Evolutionary conservation across 352 stramenopile species (phyloP).

Genomic region (Nothophytophthora sp.): DNA sequence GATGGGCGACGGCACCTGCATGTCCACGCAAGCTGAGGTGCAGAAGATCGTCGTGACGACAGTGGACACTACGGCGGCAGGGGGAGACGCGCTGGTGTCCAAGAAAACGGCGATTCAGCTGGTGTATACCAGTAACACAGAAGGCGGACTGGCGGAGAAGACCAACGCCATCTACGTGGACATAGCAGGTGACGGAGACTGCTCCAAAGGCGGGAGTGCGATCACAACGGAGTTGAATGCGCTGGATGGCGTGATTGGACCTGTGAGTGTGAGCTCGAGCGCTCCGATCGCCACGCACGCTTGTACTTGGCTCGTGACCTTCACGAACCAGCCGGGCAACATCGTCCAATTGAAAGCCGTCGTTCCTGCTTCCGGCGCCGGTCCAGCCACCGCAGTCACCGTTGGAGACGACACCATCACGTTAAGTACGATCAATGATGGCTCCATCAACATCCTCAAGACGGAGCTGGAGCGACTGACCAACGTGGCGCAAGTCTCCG

Average conservation of each 20-base stretch:
- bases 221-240: constrained; percentile 59
- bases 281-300: constrained; percentile 48
- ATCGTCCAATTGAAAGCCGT: constrained; percentile 75
- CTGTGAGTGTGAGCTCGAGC: constrained; percentile 53
- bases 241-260: constrained; percentile 38
- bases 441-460: constrained; percentile 94
- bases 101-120: constrained; percentile 86
- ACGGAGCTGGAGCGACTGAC: constrained; percentile 91
- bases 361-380: constrained; percentile 32
- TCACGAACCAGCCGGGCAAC: constrained; percentile 88
- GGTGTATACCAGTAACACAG: constrained; percentile 77
- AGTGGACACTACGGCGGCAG: constrained; percentile 86
- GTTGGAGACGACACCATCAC: constrained; percentile 86
- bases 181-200: constrained; percentile 69
- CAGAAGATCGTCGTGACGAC: constrained; percentile 92
- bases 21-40: constrained; percentile 71
- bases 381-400: constrained; percentile 37
- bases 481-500: constrained; percentile 91
- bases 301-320: constrained; percentile 92
- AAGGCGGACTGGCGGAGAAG: constrained; percentile 44
- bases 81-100: constrained; percentile 91
- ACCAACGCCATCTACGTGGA: constrained; percentile 89
- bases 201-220: constrained; percentile 52
- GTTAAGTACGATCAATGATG: constrained; percentile 71
- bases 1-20: constrained; percentile 63